Percentiles rank a stretch among this genome's conserved stretches.
phyloP scores from a whole-genome alignment of 1,284 basidiomycete species.

The Ceratobasidium sp. region DNA sequence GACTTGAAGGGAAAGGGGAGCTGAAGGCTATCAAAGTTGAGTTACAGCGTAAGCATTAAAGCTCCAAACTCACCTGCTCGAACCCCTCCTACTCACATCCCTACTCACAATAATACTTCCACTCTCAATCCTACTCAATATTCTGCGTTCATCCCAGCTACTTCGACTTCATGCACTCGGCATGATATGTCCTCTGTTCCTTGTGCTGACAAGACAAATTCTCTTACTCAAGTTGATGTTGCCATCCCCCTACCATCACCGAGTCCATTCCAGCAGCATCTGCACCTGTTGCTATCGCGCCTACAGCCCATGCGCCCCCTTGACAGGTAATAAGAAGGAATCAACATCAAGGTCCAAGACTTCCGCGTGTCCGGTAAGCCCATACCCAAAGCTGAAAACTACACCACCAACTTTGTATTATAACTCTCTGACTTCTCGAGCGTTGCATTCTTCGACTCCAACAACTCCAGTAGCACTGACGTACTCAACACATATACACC shows the following conservation, averaged over 20 bases:
- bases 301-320: not conserved
- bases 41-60: not conserved
- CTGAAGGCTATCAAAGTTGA: constrained; percentile 3
- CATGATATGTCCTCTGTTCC: not conserved
- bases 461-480: not conserved
- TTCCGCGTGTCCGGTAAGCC: not conserved
- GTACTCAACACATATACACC: constrained; percentile 1
- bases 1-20: constrained; percentile 16
- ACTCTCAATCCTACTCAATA: too few species aligned
- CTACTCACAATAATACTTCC: too few species aligned
- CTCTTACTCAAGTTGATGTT: constrained; percentile 1
- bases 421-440: not conserved
- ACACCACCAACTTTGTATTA: constrained; percentile 7
- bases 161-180: not conserved
- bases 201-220: not conserved
- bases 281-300: not conserved
- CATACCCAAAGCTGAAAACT: not conserved
- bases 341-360: constrained; percentile 3
- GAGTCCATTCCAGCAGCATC: not conserved
- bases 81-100: too few species aligned
- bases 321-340: not conserved
- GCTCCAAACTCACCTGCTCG: constrained; percentile 1
- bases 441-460: not conserved
- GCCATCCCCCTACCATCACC: too few species aligned
- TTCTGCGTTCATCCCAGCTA: too few species aligned